Conservation (phyloP, 345 rosid genomes). For the Salix viminalis region DNA sequence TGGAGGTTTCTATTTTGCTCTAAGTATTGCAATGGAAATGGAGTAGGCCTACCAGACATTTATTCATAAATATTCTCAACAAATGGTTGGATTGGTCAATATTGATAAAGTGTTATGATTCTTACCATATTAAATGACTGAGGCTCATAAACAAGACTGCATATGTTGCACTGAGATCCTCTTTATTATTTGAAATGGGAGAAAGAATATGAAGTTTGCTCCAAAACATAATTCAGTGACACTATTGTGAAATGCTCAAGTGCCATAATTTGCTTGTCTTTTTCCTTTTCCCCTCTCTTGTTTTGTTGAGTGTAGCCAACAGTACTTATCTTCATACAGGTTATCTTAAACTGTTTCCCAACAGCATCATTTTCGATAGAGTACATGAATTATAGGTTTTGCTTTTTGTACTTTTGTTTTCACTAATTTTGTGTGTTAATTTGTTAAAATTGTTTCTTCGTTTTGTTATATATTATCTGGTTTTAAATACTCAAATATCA, state of each 20-base stretch:
- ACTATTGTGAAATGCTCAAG: not conserved
- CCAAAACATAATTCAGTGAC: not conserved
- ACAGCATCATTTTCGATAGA: constrained; percentile 89
- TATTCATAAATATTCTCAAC: not conserved
- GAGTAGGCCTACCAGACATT: not conserved
- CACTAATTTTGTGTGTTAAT: not conserved
- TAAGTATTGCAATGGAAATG: not conserved
- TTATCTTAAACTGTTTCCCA: constrained; percentile 62
- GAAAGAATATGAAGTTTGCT: not conserved
- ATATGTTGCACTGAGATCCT: not conserved
- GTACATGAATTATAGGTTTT: constrained; percentile 25
- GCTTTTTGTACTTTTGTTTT: not conserved
- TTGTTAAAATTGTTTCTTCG: not conserved
- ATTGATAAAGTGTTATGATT: not conserved
- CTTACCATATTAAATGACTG: not conserved
- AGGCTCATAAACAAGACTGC: not conserved
- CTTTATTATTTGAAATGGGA: not conserved
- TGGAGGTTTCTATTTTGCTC: not conserved
- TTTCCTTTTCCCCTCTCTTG: not conserved
- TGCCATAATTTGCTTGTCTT: not conserved
- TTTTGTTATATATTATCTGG: not conserved
- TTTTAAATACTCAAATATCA: not conserved
- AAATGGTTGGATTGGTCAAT: not conserved
- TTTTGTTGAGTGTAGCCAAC: not conserved
- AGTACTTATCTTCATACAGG: constrained; percentile 29